Percentiles rank a stretch among this genome's conserved stretches.
phyloP scores from a whole-genome alignment of 768 basidiomycete species.

The Lentinus tigrinus region DNA sequence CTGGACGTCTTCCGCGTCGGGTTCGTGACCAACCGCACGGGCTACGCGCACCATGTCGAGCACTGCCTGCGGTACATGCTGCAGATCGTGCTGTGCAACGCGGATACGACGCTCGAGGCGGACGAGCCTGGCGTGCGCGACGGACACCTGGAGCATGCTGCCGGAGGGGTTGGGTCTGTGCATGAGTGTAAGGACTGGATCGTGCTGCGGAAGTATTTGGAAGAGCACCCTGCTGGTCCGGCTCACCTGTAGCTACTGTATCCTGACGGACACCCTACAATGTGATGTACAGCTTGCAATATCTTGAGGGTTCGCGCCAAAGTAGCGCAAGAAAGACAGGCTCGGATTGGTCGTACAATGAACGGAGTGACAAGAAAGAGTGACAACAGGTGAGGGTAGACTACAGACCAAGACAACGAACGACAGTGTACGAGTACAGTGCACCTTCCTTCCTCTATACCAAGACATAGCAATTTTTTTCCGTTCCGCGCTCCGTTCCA shows the following conservation, averaged over 20 bases:
- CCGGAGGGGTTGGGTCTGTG: constrained; percentile 14
- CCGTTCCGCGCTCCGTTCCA: neutral
- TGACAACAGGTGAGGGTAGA: neutral
- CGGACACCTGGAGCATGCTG: constrained; percentile 9
- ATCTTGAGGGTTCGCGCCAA: too few species aligned
- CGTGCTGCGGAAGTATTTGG: constrained; percentile 16
- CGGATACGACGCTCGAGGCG: constrained; percentile 29
- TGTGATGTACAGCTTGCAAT: neutral
- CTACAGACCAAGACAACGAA: neutral
- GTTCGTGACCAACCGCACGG: constrained; percentile 15
- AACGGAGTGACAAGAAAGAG: too few species aligned
- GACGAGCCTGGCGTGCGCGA: constrained; percentile 2
- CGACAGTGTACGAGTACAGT: neutral
- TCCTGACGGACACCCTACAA: neutral
- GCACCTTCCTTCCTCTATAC: neutral
- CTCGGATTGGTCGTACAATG: too few species aligned
- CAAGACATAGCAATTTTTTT: neutral
- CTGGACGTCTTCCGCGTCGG: constrained; percentile 26
- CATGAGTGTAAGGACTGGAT: constrained; percentile 22
- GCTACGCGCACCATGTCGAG: constrained; percentile 18
- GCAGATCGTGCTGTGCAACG: constrained; percentile 26
- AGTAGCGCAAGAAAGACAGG: too few species aligned
- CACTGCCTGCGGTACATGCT: constrained; percentile 30
- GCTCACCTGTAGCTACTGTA: neutral
- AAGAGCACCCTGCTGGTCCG: constrained; percentile 8